Evolutionary conservation across 805 yeast genomes (phyloP).

Genomic region (Hanseniaspora thailandica): DNA sequence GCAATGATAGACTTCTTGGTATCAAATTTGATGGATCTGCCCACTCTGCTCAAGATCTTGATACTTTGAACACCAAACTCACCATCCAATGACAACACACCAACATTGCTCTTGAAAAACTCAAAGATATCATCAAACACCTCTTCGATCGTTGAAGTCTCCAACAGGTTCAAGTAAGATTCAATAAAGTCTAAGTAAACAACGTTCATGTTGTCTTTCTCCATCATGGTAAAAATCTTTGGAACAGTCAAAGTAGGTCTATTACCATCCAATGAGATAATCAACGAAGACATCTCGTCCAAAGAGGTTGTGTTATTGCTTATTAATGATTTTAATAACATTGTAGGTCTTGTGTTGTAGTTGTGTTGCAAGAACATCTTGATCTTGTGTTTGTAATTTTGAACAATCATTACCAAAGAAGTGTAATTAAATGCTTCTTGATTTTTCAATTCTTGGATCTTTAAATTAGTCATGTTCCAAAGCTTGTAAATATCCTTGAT

Average conservation of each 20-base stretch:
- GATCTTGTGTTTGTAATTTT: conserved; percentile 57
- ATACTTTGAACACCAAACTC: background rate
- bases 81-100: conserved; percentile 15
- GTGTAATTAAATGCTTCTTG: conserved; percentile 32
- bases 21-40: background rate
- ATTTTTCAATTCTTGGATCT: conserved; percentile 23
- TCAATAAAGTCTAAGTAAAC: conserved; percentile 38
- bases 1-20: background rate
- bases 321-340: background rate
- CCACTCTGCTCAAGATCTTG: background rate
- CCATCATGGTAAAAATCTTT: conserved; percentile 34
- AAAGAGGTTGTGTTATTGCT: background rate
- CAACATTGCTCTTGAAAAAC: conserved; percentile 49
- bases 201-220: background rate
- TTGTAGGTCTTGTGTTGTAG: conserved; percentile 26
- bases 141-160: conserved; percentile 68
- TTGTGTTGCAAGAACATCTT: conserved; percentile 53
- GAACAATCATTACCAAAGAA: conserved; percentile 23
- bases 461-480: conserved; percentile 43
- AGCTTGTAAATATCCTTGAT: conserved; percentile 44
- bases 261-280: conserved; percentile 78
- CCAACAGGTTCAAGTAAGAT: conserved; percentile 52
- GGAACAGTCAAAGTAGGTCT: conserved; percentile 67
- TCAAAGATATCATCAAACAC: conserved; percentile 49
- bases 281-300: conserved; percentile 27